Evolutionary conservation across 352 stramenopile genomes (phyloP).

Genomic region (Elongisporangium undulatum): DNA sequence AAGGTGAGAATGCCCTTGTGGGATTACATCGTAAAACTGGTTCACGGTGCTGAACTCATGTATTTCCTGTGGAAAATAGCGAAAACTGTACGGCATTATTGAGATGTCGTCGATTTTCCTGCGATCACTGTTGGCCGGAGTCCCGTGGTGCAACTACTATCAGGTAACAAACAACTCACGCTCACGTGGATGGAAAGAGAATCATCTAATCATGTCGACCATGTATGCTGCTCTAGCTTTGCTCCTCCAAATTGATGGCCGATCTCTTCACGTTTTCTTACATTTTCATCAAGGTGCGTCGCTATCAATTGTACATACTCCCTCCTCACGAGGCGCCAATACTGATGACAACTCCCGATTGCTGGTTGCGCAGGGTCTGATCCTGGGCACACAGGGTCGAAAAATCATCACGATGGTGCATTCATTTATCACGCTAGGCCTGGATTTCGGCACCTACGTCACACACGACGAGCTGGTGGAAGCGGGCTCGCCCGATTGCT

Average conservation of each 20-base stretch:
- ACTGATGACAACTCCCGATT: background rate
- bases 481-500: conserved; percentile 61
- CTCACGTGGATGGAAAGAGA: background rate
- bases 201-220: background rate
- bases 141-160: conserved; percentile 81
- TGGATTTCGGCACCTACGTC: conserved; percentile 73
- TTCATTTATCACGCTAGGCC: conserved; percentile 51
- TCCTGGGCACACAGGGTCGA: conserved; percentile 49
- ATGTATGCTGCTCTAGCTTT: conserved; percentile 19
- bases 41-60: background rate
- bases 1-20: conserved; percentile 36
- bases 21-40: background rate
- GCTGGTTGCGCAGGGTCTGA: conserved; percentile 28
- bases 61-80: conserved; percentile 15
- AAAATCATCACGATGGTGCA: conserved; percentile 41
- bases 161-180: conserved; percentile 13
- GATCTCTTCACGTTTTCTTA: conserved; percentile 75
- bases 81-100: conserved; percentile 74
- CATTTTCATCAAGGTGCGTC: conserved; percentile 66
- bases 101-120: conserved; percentile 71
- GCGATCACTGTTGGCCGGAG: conserved; percentile 43
- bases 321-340: background rate
- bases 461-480: conserved; percentile 52
- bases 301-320: background rate
- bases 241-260: conserved; percentile 65